Evolutionary conservation across 352 stramenopile species (phyloP), one percentile per base, ranked within the genome.

Genomic region (Ochromonadaceae sp.): DNA sequence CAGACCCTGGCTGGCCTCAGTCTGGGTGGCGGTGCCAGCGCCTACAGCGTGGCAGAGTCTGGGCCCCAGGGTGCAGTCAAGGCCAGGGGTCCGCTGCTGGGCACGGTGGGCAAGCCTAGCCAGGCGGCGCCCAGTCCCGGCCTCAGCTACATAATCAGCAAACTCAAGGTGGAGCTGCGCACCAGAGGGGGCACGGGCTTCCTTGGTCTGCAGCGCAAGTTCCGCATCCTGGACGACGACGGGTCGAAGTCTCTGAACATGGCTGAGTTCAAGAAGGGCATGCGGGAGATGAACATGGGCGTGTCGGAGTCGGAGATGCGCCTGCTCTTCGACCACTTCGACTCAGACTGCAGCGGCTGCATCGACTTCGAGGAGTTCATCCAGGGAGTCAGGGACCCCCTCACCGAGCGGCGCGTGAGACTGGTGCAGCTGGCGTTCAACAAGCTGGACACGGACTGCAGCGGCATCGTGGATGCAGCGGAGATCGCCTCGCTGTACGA

Each of bases 401-500:
- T 94, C 65, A 81, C 71, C 47, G 75, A 83, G 12, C 70, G 77
- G 0, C 77, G 86, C 17, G 34, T 87, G 26, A 65, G 70, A 17
- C 79, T 88, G 32, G 81, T 93, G 17, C 72, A 72, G 25, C 71
- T 84, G 44, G 86, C 84, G 17, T 95, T 94, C 42, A 66, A 71
- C 1, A 75, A 77, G 14, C 79, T 93, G 65, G 85, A 92, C 66
- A 86, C 80, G 58, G 59, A 74, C 38, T 60, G 71, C 10, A 74
- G 48, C 35, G 69, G 69, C 28, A 26, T 30, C 1, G 55, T 63
- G 10, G 55, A 63, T 50, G 55, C 55, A 5, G 59, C 49, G 20
- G 71, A 81, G 32, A 52, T 84, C 15, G 66, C 67, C 20, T n/a
- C n/a, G 12, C 30, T 36, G 0, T 84, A 78, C 60, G 76, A 85